Base-by-base conservation (phyloP, 164 flowering plant genomes). In the Berberis vulgaris region DNA sequence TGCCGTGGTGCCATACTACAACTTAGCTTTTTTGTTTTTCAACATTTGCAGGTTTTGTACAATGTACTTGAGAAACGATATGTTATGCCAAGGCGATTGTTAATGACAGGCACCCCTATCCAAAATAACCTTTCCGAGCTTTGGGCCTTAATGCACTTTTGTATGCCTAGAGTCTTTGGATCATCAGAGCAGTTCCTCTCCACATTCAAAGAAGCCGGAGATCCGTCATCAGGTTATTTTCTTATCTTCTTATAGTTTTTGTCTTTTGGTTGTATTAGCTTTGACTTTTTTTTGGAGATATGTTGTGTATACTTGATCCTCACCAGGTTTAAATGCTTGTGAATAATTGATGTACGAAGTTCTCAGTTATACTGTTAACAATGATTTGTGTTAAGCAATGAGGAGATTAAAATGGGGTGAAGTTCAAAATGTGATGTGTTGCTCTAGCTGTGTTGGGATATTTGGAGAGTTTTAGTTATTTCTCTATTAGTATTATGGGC, bases 41-140 rank as follows among this genome's bases (percentile, higher is more conserved):
- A 44, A 62, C 7, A 41, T 72, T 64, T 55, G 63, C 84, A 93
- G 98, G 97, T 93, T 69, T 74, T 94, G 55, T 94, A 90, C 67
- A 78, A 74, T 68, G 84, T 85, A 26, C 88, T 94, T 54, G 79
- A 65, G 63, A 83, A 88, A 45, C 80, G 75, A 1, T 94, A 78
- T 79, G 65, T 86, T 59, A 87, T 88, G 74, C 98, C 98, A 45
- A 80, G 98, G 72, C 75, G 91, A 63, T 75, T 94, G 68, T 68
- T 94, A 73, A 77, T 90, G 86, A 93, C 98, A 58, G 98, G 97
- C 40, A 94, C 98, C 60, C 98, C 98, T n/a, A 82, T 90, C 60
- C 98, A 94, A 73, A 94, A 90, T 71, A 94, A 91, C 66, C 89
- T 94, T 44, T 74, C 88, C 68, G 98, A 94, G 69, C 89, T 94